Conservation (phyloP, 73 alveolate genomes). For the Durusdinium trenchii region DNA sequence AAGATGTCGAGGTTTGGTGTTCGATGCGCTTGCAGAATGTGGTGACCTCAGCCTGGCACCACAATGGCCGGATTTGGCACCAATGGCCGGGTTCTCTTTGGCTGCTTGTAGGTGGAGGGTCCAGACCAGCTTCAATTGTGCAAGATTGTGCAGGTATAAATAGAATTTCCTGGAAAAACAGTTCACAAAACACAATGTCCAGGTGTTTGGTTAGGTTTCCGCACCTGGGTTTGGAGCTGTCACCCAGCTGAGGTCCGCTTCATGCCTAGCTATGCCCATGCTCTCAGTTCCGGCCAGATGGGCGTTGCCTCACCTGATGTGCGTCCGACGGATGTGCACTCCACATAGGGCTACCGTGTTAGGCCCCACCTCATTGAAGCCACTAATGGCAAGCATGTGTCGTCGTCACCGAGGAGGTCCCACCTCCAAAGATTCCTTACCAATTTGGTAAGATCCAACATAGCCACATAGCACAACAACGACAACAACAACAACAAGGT, state of each 20-base stretch:
- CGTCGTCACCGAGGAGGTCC: too few relatives aligned
- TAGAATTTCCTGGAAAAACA: not conserved
- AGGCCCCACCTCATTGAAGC: too few relatives aligned
- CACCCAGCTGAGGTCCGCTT: slow-evolving; percentile 21
- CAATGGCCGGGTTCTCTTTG: not conserved
- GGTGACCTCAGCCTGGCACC: not conserved
- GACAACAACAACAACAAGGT: too few relatives aligned
- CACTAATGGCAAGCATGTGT: too few relatives aligned
- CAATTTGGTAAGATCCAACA: too few relatives aligned
- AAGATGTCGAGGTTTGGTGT: slow-evolving; percentile 95
- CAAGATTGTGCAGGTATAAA: not conserved
- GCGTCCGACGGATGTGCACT: too few relatives aligned
- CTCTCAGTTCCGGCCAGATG: too few relatives aligned
- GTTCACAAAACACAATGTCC: not conserved
- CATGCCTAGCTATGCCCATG: slow-evolving; percentile 53
- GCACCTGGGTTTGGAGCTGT: not conserved
- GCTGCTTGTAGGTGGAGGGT: not conserved
- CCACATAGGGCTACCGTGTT: too few relatives aligned
- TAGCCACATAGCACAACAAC: too few relatives aligned
- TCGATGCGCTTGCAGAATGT: slow-evolving; percentile 72
- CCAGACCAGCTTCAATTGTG: not conserved
- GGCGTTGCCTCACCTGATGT: too few relatives aligned
- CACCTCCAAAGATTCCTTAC: too few relatives aligned
- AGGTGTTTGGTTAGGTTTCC: not conserved
- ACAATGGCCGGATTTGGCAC: not conserved